Conservation (phyloP, 2,329 filamentous ascomycete genomes). For the Pseudogymnoascus sp. region DNA sequence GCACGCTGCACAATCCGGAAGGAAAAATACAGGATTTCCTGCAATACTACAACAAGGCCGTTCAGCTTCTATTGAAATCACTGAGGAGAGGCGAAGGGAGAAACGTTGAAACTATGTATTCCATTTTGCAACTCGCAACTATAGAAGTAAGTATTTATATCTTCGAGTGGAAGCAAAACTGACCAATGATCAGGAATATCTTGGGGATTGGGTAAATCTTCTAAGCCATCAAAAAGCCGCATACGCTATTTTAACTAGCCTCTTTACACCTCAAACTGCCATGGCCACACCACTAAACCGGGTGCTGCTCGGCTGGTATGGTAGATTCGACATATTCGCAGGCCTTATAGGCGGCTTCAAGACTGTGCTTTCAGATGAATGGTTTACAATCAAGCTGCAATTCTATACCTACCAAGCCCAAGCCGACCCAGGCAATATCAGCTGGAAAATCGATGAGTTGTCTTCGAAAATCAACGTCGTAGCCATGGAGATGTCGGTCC, state of each 20-base stretch:
- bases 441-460: constrained; percentile 59
- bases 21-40: constrained; percentile 76
- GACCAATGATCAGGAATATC: constrained; percentile 60
- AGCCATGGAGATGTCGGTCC: constrained; percentile 69
- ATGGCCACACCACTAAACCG: constrained; percentile 63
- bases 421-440: constrained; percentile 53
- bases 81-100: constrained; percentile 65
- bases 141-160: constrained; percentile 62
- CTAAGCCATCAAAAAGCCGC: constrained; percentile 90
- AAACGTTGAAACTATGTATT: constrained; percentile 67
- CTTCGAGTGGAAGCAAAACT: constrained; percentile 8
- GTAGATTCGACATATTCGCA: constrained; percentile 77
- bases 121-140: constrained; percentile 83
- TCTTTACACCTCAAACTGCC: constrained; percentile 71
- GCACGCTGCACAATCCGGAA: constrained; percentile 60
- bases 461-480: constrained; percentile 62
- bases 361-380: constrained; percentile 65
- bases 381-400: constrained; percentile 50
- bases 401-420: constrained; percentile 54
- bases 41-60: constrained; percentile 82
- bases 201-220: constrained; percentile 92
- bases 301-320: constrained; percentile 80
- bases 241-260: constrained; percentile 65
- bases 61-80: constrained; percentile 65
- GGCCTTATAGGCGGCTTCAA: constrained; percentile 75